Evolutionary conservation across 2,329 filamentous ascomycete species (phyloP), one percentile per base, ranked within the genome.

Genomic region (Curvularia hawaiiensis): DNA sequence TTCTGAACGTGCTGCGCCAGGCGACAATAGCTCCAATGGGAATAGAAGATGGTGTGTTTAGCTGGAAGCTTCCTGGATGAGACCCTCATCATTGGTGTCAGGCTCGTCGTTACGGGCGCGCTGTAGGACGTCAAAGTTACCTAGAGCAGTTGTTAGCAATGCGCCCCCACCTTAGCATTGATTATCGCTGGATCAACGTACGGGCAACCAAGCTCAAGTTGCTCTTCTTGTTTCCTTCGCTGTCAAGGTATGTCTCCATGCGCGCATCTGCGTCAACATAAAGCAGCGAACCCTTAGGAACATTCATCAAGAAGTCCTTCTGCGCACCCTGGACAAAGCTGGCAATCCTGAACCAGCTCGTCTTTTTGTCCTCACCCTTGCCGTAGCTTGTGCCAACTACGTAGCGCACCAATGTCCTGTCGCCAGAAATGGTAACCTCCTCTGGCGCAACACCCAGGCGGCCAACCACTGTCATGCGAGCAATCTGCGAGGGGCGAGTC

Each of bases 381-480:
- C 92, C 92, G 58, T 75, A 77, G 76, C 81, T 88, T 69, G 87
- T 90, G 50, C 86, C 93, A 61, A 99, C 80, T 4, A 87, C 80
- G 76, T 96, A 98, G 69, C 85, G 86, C 71, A 98, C 74, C 57
- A 96, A 71, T 63, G 96, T 90, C 62, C 83, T 84, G 60, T 93
- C 93, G 57, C 92, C 92, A 51, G 81, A 88, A 69, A 85, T 84
- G 47, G 90, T 91, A 38, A 84, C 82, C 65, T 92, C 71, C 82
- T 97, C 93, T 57, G 95, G 94, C 52, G 86, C 84, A 68, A 87
- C 85, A 60, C 85, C 92, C 50, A 99, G 87, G 77, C 92, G 90
- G 73, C 95, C 95, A 67, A 97, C 84, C 77, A 99, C 82, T 71
- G 88, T 90, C 82, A 99, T 90, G 78, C 88, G 90, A 67, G 95